Base-by-base conservation (phyloP, 1,284 basidiomycete species). In the Volvariella volvacea region DNA sequence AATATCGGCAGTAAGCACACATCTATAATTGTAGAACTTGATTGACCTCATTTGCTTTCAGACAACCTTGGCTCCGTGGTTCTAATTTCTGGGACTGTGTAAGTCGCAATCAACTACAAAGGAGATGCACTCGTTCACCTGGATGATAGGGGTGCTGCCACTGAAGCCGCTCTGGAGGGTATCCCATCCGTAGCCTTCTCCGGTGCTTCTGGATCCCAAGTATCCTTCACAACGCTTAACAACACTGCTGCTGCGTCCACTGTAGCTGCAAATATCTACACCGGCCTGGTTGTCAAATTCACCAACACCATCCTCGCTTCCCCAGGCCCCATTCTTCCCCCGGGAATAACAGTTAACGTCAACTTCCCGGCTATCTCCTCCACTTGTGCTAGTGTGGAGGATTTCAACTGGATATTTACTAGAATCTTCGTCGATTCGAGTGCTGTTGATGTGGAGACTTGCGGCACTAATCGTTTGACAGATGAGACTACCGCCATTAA, bases 101-200 rank as follows among this genome's bases (percentile, higher is more conserved):
- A 64, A 50, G 68, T 52, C 3, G 14, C 22, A 1, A 25, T 28
- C 21, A 31, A 21, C 6, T 21, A 9, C 16, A 22, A 14, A 10
- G 2, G n/a, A 43, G 21, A 25, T 22, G 31, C n/a, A n/a, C 41
- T 20, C 25, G 22, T 19, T 16, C 22, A 15, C 25, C 15, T n/a
- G n/a, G 14, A 10, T 38, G 8, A 9, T 46, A 76, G 74, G 17
- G 73, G 73, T 12, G 75, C 73, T 1, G 72, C 74, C 3, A 61
- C 60, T 22, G 70, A 70, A 50, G 71, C 72, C 0, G 66, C 66
- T 0, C 54, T 64, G 19, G 64, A 71, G 53, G 72, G 71, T 21
- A 59, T 76, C 21, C 74, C 76, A 3, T 64, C 74, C 9, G 59
- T 71, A 42, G 73, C 74, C 1, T 74, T 76, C 59, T 74, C 71